phyloP scores from a whole-genome alignment of 2,329 filamentous ascomycete species.

The Xylariaceae sp. region DNA sequence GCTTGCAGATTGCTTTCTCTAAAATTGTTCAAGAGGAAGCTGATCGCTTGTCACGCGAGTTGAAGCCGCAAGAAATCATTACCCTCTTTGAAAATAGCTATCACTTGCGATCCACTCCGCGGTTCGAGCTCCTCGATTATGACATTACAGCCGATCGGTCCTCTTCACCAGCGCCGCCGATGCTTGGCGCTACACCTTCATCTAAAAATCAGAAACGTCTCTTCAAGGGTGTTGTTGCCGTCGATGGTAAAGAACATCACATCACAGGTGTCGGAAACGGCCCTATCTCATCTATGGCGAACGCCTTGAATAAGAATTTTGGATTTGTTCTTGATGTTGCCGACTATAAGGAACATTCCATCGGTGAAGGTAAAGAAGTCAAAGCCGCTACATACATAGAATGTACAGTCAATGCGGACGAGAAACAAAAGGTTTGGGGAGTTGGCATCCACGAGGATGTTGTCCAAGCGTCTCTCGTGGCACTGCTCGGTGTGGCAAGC shows the following conservation, averaged over 20 bases:
- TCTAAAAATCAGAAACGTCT: slow-evolving; percentile 74
- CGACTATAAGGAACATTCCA: slow-evolving; percentile 95
- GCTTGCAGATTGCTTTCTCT: slow-evolving; percentile 87
- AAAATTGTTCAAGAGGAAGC: slow-evolving; percentile 79
- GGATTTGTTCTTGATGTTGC: slow-evolving; percentile 86
- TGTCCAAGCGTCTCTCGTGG: slow-evolving; percentile 82
- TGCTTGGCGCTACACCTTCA: slow-evolving; percentile 67
- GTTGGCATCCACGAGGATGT: slow-evolving; percentile 91
- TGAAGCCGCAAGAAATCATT: slow-evolving; percentile 79
- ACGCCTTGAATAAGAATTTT: slow-evolving; percentile 66
- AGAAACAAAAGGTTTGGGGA: slow-evolving; percentile 75
- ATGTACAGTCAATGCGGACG: slow-evolving; percentile 63
- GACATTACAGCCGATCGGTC: slow-evolving; percentile 83
- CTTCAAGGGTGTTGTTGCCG: slow-evolving; percentile 79
- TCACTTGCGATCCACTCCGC: slow-evolving; percentile 75
- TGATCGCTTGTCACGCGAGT: slow-evolving; percentile 77
- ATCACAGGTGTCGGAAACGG: slow-evolving; percentile 82
- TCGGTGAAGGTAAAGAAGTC: slow-evolving; percentile 74
- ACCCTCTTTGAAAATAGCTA: slow-evolving; percentile 86
- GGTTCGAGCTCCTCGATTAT: slow-evolving; percentile 88
- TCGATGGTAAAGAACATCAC: slow-evolving; percentile 75
- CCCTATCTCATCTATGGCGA: slow-evolving; percentile 82
- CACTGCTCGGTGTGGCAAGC: slow-evolving; percentile 77
- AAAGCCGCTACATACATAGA: slow-evolving; percentile 97
- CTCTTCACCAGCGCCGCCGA: slow-evolving; percentile 64